Conservation (phyloP, 2,329 filamentous ascomycete species). For the Knufia fluminis region DNA sequence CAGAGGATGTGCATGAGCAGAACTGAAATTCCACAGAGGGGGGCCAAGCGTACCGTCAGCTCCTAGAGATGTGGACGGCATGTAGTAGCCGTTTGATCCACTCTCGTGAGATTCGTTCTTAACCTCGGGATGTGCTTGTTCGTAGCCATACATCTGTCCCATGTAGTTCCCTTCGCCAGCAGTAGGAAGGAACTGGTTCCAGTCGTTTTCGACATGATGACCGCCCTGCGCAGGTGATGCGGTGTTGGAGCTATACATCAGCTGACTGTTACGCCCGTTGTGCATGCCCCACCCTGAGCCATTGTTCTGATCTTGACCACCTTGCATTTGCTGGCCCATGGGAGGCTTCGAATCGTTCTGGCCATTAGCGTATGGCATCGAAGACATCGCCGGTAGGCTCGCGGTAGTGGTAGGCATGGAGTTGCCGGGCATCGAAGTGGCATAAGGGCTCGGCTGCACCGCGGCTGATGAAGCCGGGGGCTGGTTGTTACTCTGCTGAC, state of each 20-base stretch:
- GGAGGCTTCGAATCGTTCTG: conserved; percentile 18
- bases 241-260: conserved; percentile 22
- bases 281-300: conserved; percentile 34
- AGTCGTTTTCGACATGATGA: conserved; percentile 53
- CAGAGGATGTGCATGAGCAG: conserved; percentile 44
- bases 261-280: conserved; percentile 33
- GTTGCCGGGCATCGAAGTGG: conserved; percentile 20
- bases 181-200: conserved; percentile 69
- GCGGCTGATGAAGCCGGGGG: conserved; percentile 16
- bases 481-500: conserved; percentile 11
- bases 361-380: conserved; percentile 20
- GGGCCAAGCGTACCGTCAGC: conserved; percentile 38
- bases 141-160: conserved; percentile 57
- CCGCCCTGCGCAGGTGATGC: conserved; percentile 26
- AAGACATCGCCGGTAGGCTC: conserved; percentile 14
- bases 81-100: conserved; percentile 40
- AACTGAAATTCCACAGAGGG: conserved; percentile 38
- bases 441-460: conserved; percentile 20
- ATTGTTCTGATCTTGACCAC: conserved; percentile 17
- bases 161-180: conserved; percentile 59
- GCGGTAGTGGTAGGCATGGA: conserved; percentile 20
- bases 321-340: conserved; percentile 19
- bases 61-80: conserved; percentile 38
- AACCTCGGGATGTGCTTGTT: conserved; percentile 55
- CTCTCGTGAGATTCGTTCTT: conserved; percentile 41